These are phyloP conservation scores for Penicillium macrosclerotiorum DNA, from an alignment of 495 filamentous ascomycete species.

Conservation along the genomic window DNA sequence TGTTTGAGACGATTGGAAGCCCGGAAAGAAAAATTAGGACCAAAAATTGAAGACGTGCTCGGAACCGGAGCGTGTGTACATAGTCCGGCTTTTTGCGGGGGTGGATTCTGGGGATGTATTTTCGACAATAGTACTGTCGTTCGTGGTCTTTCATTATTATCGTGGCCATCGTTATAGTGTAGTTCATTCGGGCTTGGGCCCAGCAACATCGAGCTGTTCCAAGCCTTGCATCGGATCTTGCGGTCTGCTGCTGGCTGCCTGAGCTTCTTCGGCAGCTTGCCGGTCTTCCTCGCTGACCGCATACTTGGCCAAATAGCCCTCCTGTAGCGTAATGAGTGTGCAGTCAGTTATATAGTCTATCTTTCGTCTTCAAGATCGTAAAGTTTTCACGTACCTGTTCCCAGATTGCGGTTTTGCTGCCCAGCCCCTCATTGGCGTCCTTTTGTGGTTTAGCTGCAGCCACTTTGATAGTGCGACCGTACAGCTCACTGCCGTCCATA, in stretches of 20 bases:
- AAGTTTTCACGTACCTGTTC: constrained; percentile 75
- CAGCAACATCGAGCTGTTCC: constrained; percentile 89
- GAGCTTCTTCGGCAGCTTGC: constrained; percentile 58
- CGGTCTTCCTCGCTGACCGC: constrained; percentile 86
- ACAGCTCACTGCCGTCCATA: constrained; percentile 97
- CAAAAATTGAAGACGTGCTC: constrained; percentile 25
- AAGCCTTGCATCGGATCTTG: constrained; percentile 95
- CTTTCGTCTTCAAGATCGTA: no score
- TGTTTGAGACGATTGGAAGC: constrained; percentile 31
- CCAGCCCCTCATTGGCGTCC: constrained; percentile 79
- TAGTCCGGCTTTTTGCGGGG: constrained; percentile 36
- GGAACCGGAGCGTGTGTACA: constrained; percentile 37
- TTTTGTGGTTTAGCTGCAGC: constrained; percentile 90
- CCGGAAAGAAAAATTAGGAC: constrained; percentile 15
- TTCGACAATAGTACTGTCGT: constrained; percentile 31
- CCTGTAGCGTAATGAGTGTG: constrained; percentile 53
- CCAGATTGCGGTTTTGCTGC: constrained; percentile 96
- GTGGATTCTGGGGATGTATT: constrained; percentile 29
- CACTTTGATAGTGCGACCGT: constrained; percentile 87
- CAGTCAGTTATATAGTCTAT: constrained; percentile 26
- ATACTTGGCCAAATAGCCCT: constrained; percentile 89
- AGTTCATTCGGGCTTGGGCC: constrained; percentile 74
- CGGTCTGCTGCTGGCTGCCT: constrained; percentile 48
- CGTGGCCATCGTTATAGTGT: constrained; percentile 18
- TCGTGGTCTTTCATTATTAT: constrained; percentile 27